phyloP scores from a whole-genome alignment of 176 grass and related monocot species.

The Zoysia pacifica region DNA sequence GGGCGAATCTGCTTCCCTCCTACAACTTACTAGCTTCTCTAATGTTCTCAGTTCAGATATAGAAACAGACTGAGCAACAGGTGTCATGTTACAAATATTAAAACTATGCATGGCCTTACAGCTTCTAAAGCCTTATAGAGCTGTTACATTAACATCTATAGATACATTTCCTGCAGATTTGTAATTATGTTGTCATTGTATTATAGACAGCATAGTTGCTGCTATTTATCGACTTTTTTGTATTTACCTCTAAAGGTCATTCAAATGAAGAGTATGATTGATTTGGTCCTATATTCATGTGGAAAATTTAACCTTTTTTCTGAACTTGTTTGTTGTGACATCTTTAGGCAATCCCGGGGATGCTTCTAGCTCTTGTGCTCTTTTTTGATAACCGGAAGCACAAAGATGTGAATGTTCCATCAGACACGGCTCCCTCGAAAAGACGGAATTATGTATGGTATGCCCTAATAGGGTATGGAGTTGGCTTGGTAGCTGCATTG shows the following conservation, averaged over 20 bases:
- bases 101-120: neutral
- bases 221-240: neutral
- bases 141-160: neutral
- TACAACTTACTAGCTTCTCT: constrained; percentile 6
- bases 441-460: constrained; percentile 73
- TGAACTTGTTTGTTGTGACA: constrained; percentile 16
- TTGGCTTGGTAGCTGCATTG: constrained; percentile 79
- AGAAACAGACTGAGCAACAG: neutral
- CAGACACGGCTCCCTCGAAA: constrained; percentile 40
- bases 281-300: neutral
- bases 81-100: neutral
- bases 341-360: constrained; percentile 86
- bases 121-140: neutral
- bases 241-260: constrained; percentile 6
- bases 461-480: constrained; percentile 79
- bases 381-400: constrained; percentile 85
- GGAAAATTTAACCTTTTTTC: neutral
- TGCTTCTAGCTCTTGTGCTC: constrained; percentile 88
- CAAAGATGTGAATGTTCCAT: constrained; percentile 55
- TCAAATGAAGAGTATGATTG: constrained; percentile 11
- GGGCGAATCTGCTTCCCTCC: neutral
- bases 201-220: neutral
- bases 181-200: neutral
- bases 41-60: neutral
- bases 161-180: neutral